Percentiles rank a stretch among this genome's conserved stretches.
These are phyloP conservation scores for Huntiella abstrusa DNA, from an alignment of 2,329 filamentous ascomycete genomes.

Conservation along the genomic window DNA sequence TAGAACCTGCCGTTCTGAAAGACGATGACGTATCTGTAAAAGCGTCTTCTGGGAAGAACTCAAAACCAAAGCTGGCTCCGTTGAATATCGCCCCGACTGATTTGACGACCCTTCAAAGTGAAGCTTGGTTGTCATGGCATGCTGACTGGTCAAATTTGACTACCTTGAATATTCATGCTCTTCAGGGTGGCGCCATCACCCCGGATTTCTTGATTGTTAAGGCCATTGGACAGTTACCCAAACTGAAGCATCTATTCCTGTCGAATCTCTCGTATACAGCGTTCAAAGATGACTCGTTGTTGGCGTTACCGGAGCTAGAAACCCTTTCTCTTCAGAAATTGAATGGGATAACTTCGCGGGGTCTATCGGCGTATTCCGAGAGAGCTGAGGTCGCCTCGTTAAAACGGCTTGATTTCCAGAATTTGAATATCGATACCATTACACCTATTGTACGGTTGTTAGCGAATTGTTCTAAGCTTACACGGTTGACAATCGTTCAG, in stretches of 20 bases:
- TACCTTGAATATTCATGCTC: constrained; percentile 39
- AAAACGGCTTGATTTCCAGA: constrained; percentile 32
- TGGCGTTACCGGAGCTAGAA: constrained; percentile 34
- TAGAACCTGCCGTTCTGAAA: constrained; percentile 21
- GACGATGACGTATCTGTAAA: constrained; percentile 14
- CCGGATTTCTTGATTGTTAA: constrained; percentile 33
- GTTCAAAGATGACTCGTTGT: constrained; percentile 37
- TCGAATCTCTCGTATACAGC: constrained; percentile 35
- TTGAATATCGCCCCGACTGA: constrained; percentile 14
- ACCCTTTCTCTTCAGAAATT: constrained; percentile 37
- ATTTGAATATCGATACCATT: constrained; percentile 36
- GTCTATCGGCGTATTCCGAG: constrained; percentile 38
- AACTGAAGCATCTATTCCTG: constrained; percentile 38
- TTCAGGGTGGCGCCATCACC: constrained; percentile 33
- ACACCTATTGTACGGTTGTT: constrained; percentile 40
- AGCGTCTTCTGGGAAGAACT: constrained; percentile 17
- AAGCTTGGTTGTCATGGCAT: constrained; percentile 32
- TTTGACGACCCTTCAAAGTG: constrained; percentile 20
- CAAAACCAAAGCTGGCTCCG: constrained; percentile 7
- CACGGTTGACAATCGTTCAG: constrained; percentile 36
- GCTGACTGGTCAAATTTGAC: constrained; percentile 35
- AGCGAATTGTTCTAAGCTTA: constrained; percentile 31
- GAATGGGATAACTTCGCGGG: constrained; percentile 34
- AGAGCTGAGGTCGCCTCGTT: constrained; percentile 27
- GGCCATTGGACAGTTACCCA: constrained; percentile 31